Evolutionary conservation across 2,329 filamentous ascomycete genomes (phyloP).

Genomic region (Penicillium sp.): DNA sequence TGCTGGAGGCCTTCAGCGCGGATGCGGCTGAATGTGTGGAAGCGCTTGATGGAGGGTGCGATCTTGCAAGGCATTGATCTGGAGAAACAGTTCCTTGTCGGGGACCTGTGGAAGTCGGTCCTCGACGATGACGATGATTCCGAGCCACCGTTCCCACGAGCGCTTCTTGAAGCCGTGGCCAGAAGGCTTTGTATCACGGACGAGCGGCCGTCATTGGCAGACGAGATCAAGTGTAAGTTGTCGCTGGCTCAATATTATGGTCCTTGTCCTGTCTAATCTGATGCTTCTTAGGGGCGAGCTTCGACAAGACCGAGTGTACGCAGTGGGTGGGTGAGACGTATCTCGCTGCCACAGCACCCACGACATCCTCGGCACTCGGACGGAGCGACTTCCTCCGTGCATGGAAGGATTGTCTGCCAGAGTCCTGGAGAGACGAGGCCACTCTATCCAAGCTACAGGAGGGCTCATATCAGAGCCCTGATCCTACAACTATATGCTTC

Average conservation of each 20-base stretch:
- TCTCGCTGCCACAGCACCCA: constrained; percentile 47
- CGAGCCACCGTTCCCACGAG: constrained; percentile 40
- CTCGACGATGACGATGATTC: constrained; percentile 41
- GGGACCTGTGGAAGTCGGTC: constrained; percentile 49
- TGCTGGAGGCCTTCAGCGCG: constrained; percentile 57
- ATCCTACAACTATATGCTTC: constrained; percentile 47
- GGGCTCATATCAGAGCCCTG: constrained; percentile 41
- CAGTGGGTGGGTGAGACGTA: constrained; percentile 49
- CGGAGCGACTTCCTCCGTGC: constrained; percentile 43
- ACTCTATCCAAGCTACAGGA: constrained; percentile 42
- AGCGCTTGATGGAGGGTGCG: constrained; percentile 46
- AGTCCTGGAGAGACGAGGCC: constrained; percentile 48
- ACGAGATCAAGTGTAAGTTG: constrained; percentile 47
- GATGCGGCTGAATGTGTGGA: constrained; percentile 58
- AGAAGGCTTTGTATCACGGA: constrained; percentile 42
- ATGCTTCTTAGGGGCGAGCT: constrained; percentile 43
- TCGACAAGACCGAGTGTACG: constrained; percentile 44
- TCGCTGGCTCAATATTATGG: background rate
- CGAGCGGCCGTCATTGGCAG: constrained; percentile 28
- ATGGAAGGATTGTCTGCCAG: constrained; percentile 54
- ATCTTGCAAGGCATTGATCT: constrained; percentile 49
- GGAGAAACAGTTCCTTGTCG: constrained; percentile 49
- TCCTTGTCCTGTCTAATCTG: background rate
- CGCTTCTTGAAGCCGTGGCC: constrained; percentile 48
- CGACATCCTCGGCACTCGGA: constrained; percentile 36